A percentile compares a stretch with the other conserved stretches of the same genome.
Conservation (phyloP, 192 early-diverging fungal genomes). For the Coemansia sp. region DNA sequence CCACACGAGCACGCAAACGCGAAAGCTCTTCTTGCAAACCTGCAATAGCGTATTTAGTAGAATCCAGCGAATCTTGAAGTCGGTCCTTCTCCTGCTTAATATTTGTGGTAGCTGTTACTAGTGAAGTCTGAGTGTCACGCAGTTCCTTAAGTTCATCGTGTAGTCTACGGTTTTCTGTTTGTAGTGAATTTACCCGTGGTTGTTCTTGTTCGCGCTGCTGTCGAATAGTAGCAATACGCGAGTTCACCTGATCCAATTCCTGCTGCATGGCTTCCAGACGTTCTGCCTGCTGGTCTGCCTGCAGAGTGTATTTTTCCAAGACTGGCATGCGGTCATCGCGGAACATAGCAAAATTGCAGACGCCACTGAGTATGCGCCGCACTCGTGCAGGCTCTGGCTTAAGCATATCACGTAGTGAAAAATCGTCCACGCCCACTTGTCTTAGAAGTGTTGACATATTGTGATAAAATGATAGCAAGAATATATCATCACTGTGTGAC, state of each 20-base stretch:
- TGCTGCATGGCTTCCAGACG: conserved; percentile 45
- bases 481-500: conserved; percentile 64
- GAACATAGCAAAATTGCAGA: conserved; percentile 92
- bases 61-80: conserved; percentile 57
- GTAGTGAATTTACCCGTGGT: conserved; percentile 52
- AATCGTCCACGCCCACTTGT: conserved; percentile 72
- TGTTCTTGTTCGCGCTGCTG: conserved; percentile 57
- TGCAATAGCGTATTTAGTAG: conserved; percentile 53
- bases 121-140: conserved; percentile 39
- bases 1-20: conserved; percentile 61
- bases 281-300: conserved; percentile 56
- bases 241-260: conserved; percentile 59
- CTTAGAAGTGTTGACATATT: conserved; percentile 66
- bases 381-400: conserved; percentile 71
- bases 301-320: conserved; percentile 62
- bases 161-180: conserved; percentile 56
- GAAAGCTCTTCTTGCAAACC: conserved; percentile 52
- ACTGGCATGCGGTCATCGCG: conserved; percentile 71
- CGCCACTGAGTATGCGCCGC: conserved; percentile 70
- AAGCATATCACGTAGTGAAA: conserved; percentile 74
- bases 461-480: conserved; percentile 64
- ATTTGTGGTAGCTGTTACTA: conserved; percentile 42
- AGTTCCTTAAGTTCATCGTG: conserved; percentile 60
- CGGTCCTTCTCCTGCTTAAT: conserved; percentile 58
- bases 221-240: conserved; percentile 57